Conservation (phyloP, 805 yeast species). For the Hanseniaspora lachancei region DNA sequence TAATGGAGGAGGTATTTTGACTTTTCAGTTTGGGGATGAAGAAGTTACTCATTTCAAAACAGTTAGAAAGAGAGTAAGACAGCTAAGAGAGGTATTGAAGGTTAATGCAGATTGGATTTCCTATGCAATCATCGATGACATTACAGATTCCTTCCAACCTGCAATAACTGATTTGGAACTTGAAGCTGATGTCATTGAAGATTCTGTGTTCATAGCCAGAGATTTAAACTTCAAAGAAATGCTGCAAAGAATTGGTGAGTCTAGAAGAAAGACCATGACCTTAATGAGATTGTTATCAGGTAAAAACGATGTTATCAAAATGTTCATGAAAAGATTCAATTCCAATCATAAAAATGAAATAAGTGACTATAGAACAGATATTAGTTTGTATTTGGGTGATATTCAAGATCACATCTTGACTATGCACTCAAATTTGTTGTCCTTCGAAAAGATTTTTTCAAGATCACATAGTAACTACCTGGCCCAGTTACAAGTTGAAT, state of each 20-base stretch:
- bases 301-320: conserved; percentile 89
- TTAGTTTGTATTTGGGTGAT: conserved; percentile 85
- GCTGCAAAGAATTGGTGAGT: conserved; percentile 74
- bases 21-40: conserved; percentile 54
- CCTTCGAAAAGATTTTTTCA: conserved; percentile 86
- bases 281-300: conserved; percentile 79
- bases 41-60: conserved; percentile 50
- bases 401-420: conserved; percentile 94
- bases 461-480: conserved; percentile 84
- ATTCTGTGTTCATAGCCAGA: conserved; percentile 68
- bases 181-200: conserved; percentile 70
- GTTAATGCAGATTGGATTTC: conserved; percentile 75
- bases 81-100: conserved; percentile 61
- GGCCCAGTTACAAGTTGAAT: conserved; percentile 88
- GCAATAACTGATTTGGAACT: conserved; percentile 64
- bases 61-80: conserved; percentile 72
- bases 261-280: conserved; percentile 85
- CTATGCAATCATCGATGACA: conserved; percentile 71
- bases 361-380: conserved; percentile 51
- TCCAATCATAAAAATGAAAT: conserved; percentile 19
- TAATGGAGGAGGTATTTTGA: conserved; percentile 40
- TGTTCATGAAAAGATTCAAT: conserved; percentile 79
- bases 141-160: conserved; percentile 75
- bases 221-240: conserved; percentile 62
- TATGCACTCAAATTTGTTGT: conserved; percentile 79